phyloP scores from a whole-genome alignment of 192 early-diverging fungal genomes.

The Paraglomus occultum region DNA sequence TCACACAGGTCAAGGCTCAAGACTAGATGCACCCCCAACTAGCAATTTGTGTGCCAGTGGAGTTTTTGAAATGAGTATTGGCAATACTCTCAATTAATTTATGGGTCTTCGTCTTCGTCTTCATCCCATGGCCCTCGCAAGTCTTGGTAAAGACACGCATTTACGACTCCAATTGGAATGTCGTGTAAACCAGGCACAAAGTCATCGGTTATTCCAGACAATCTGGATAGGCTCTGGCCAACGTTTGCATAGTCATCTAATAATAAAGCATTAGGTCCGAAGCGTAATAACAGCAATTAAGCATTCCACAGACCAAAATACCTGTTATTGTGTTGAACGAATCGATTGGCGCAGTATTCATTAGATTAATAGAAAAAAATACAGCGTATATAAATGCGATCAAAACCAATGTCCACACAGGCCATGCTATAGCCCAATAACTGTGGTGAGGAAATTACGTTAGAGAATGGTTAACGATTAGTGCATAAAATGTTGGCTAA shows the following conservation, averaged over 20 bases:
- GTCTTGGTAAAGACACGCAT: constrained; percentile 66
- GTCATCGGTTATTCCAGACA: constrained; percentile 46
- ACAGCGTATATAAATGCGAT: constrained; percentile 72
- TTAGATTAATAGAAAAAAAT: constrained; percentile 76
- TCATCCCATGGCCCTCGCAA: constrained; percentile 29
- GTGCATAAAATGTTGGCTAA: neutral
- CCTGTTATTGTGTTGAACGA: constrained; percentile 75
- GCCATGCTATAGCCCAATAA: constrained; percentile 82
- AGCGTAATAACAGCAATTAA: neutral
- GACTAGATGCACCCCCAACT: too few species aligned
- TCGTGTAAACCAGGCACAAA: constrained; percentile 62
- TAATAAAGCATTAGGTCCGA: neutral
- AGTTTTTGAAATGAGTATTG: too few species aligned
- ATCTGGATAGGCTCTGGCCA: constrained; percentile 39
- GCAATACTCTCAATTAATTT: too few species aligned
- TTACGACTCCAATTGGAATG: constrained; percentile 69
- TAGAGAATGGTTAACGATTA: neutral
- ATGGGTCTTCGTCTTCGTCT: too few species aligned
- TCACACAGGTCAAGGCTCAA: too few species aligned
- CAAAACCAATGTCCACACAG: constrained; percentile 72
- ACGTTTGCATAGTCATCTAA: constrained; percentile 56
- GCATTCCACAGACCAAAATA: constrained; percentile 32
- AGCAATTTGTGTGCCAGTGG: too few species aligned
- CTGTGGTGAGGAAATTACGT: constrained; percentile 29
- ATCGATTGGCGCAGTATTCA: constrained; percentile 72